Conservation (phyloP, 441 rosid genomes). For the Mallotus japonicus region DNA sequence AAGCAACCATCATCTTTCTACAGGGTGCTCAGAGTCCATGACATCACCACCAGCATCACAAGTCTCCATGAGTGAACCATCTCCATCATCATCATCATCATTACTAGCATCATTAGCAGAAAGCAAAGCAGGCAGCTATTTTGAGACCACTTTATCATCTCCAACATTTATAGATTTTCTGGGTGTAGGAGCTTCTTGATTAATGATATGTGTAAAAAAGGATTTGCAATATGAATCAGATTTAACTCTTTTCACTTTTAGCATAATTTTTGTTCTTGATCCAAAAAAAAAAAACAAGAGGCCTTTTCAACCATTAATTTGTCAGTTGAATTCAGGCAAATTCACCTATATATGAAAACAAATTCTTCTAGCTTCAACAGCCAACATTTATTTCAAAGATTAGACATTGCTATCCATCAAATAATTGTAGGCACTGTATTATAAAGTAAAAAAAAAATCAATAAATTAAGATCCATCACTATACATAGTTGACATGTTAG, state of each 20-base stretch:
- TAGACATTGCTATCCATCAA: no score
- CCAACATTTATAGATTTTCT: conserved; percentile 66
- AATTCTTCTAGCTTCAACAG: no score
- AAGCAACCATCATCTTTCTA: conserved; percentile 23
- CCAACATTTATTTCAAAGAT: no score
- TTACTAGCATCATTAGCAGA: conserved; percentile 27
- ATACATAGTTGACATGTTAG: no score
- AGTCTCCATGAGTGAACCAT: conserved; percentile 28
- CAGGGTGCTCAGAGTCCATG: conserved; percentile 23
- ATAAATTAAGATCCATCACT: no score
- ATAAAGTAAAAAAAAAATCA: no score
- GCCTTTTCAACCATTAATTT: conserved; percentile 7
- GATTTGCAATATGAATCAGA: background rate
- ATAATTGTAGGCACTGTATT: no score
- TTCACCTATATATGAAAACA: no score
- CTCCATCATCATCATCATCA: conserved; percentile 33
- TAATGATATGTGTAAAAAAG: background rate
- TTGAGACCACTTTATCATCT: conserved; percentile 28
- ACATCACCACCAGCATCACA: conserved; percentile 10
- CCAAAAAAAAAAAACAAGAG: background rate
- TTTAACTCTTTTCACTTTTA: conserved; percentile 5
- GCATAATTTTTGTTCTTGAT: background rate
- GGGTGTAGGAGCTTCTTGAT: conserved; percentile 50
- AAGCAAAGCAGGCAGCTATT: conserved; percentile 24
- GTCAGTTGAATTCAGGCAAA: background rate